Percentiles rank a stretch among this genome's conserved stretches.
These are phyloP conservation scores for Didymella pinodella DNA, from an alignment of 2,329 filamentous ascomycete genomes.

Conservation along the genomic window DNA sequence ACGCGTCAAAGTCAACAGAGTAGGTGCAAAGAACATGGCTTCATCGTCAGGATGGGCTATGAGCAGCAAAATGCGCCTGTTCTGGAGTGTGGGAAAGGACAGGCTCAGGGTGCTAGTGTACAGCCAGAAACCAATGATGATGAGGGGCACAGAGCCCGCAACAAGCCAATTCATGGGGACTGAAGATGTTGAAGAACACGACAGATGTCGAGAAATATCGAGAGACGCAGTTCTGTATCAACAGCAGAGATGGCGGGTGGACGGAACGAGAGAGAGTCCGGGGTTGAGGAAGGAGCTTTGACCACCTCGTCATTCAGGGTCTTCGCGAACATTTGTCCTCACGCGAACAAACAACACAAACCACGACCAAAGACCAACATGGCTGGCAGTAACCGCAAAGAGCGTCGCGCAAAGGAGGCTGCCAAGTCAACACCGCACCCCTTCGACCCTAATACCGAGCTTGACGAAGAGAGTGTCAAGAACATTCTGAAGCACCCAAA, in stretches of 20 bases:
- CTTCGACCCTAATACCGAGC: slow-evolving; percentile 49
- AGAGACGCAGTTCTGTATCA: neutral
- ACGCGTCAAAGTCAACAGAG: slow-evolving; percentile 81
- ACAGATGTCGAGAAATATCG: no score
- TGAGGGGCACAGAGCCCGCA: slow-evolving; percentile 52
- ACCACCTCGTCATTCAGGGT: slow-evolving; percentile 27
- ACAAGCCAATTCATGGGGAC: slow-evolving; percentile 52
- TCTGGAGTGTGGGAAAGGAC: slow-evolving; percentile 71
- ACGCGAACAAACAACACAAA: slow-evolving; percentile 9
- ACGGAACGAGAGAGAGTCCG: slow-evolving; percentile 5
- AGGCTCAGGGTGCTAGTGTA: slow-evolving; percentile 56
- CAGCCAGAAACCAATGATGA: slow-evolving; percentile 56
- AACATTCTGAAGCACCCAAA: slow-evolving; percentile 75
- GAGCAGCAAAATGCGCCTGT: slow-evolving; percentile 88
- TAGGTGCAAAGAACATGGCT: slow-evolving; percentile 98
- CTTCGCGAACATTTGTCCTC: slow-evolving; percentile 25
- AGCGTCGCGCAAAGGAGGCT: slow-evolving; percentile 53
- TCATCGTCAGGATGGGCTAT: slow-evolving; percentile 99
- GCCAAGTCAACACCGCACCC: slow-evolving; percentile 40
- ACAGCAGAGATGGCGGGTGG: neutral
- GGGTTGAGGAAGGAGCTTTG: slow-evolving; percentile 23
- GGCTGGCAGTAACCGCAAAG: slow-evolving; percentile 54
- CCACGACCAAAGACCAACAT: slow-evolving; percentile 24
- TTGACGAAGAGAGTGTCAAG: slow-evolving; percentile 57
- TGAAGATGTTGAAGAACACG: neutral